Conservation (phyloP, 2,329 filamentous ascomycete genomes). For the Plenodomus lindquistii region DNA sequence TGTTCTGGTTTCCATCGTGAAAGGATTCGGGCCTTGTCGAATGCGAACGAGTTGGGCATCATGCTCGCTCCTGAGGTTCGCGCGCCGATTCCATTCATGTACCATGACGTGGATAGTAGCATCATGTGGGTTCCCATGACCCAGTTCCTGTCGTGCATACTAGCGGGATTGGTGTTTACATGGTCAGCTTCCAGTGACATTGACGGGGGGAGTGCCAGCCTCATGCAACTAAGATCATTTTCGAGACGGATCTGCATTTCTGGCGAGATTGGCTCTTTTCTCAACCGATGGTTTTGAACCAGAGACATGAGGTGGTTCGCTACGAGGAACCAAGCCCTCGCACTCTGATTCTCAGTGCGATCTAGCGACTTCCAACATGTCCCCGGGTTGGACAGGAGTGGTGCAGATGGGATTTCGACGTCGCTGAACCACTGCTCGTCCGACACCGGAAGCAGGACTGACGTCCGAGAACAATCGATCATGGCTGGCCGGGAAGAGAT, state of each 20-base stretch:
- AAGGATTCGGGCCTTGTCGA: neutral
- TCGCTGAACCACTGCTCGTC: constrained; percentile 2
- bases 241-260: constrained; percentile 1
- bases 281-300: neutral
- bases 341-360: neutral
- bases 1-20: neutral
- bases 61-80: neutral
- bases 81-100: neutral
- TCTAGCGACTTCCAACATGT: neutral
- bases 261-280: neutral
- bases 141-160: neutral
- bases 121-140: neutral
- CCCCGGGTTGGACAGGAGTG: neutral
- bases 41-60: neutral
- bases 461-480: neutral
- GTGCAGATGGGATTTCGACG: neutral
- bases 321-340: constrained; percentile 1
- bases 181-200: neutral
- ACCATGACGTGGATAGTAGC: constrained; percentile 1
- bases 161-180: neutral
- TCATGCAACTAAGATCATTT: constrained; percentile 1
- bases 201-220: constrained; percentile 1
- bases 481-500: neutral
- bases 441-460: neutral
- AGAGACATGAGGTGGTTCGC: neutral